phyloP scores from a whole-genome alignment of 352 stramenopile species.

The Pythium brassicae region DNA sequence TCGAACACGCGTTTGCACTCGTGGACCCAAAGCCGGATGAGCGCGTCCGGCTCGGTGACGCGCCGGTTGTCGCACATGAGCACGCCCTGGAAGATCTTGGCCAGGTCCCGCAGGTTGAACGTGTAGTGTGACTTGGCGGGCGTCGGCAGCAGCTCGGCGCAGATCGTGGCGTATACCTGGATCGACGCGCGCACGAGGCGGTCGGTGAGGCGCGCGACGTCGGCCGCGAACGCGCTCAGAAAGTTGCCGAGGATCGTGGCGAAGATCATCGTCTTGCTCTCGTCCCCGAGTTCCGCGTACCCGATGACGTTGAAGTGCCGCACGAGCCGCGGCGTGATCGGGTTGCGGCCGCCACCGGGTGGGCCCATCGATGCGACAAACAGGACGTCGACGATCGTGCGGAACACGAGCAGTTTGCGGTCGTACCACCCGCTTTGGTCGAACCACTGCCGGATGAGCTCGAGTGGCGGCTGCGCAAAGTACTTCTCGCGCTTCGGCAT shows the following conservation, averaged over 20 bases:
- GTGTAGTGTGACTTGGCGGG: slow-evolving; percentile 94
- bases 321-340: slow-evolving; percentile 87
- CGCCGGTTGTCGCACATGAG: slow-evolving; percentile 82
- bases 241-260: slow-evolving; percentile 91
- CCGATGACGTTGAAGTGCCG: slow-evolving; percentile 93
- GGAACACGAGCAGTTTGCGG: slow-evolving; percentile 89
- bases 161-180: slow-evolving; percentile 90
- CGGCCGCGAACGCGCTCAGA: slow-evolving; percentile 36
- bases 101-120: slow-evolving; percentile 94
- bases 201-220: slow-evolving; percentile 54
- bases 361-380: slow-evolving; percentile 92
- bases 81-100: slow-evolving; percentile 92
- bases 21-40: slow-evolving; percentile 91
- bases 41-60: slow-evolving; percentile 46
- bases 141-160: slow-evolving; percentile 87
- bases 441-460: slow-evolving; percentile 93
- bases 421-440: slow-evolving; percentile 94
- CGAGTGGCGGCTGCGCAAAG: slow-evolving; percentile 93
- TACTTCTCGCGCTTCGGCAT: slow-evolving; percentile 95
- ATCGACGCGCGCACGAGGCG: slow-evolving; percentile 84
- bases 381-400: slow-evolving; percentile 84
- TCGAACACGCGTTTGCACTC: slow-evolving; percentile 94
- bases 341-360: slow-evolving; percentile 89
- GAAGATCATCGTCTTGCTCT: slow-evolving; percentile 91
- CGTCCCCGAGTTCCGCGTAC: slow-evolving; percentile 87